Conservation (phyloP, 371 early-diverging fungal species). For the Mortierella sp. region DNA sequence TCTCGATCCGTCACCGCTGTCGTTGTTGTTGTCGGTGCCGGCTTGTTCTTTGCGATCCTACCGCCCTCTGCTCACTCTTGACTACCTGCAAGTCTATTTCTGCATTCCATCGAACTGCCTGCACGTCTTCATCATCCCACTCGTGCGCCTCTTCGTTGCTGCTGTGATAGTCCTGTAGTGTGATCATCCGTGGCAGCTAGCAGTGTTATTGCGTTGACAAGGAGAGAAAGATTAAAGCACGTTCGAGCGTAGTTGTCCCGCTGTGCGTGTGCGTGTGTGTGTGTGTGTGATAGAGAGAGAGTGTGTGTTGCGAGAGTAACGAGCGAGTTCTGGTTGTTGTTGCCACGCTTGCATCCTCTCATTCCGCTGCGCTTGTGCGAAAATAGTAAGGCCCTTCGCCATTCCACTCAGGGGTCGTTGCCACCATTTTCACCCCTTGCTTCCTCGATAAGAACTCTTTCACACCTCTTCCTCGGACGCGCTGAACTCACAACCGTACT, state of each 20-base stretch:
- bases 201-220: background rate
- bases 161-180: too few relatives aligned
- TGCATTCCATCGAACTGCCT: background rate
- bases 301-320: constrained; percentile 1
- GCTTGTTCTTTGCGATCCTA: background rate
- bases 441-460: background rate
- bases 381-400: background rate
- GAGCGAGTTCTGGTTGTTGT: constrained; percentile 13
- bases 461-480: background rate
- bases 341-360: background rate
- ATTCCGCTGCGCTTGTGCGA: constrained; percentile 5
- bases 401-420: background rate
- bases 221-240: constrained; percentile 4
- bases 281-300: too few relatives aligned
- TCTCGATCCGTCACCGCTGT: background rate
- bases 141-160: too few relatives aligned
- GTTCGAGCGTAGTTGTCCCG: constrained; percentile 1
- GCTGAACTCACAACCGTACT: background rate
- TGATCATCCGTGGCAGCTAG: background rate
- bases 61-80: too few relatives aligned
- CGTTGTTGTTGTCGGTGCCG: background rate
- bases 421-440: constrained; percentile 11
- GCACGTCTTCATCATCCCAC: too few relatives aligned
- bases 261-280: too few relatives aligned
- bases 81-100: too few relatives aligned